A percentile compares a stretch with the other conserved stretches of the same genome.
Evolutionary conservation across 169 alveolate species (phyloP).

Genomic region (Plasmodium chabaudi): DNA sequence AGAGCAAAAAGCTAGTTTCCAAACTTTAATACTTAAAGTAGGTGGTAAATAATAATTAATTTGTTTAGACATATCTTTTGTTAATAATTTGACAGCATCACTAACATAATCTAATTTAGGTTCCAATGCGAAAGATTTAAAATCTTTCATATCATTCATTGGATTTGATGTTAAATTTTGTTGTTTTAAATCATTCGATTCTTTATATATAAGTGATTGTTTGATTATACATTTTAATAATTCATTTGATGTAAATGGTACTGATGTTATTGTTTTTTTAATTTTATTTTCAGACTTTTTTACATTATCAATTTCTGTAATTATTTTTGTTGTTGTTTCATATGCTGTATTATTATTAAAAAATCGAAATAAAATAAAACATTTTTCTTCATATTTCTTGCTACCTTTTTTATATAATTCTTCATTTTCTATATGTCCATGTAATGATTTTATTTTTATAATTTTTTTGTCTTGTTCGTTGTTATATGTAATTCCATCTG

Average conservation of each 20-base stretch:
- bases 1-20: slow-evolving; percentile 83
- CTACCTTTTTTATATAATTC: slow-evolving; percentile 21
- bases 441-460: background rate
- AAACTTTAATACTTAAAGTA: slow-evolving; percentile 82
- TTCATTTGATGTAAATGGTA: slow-evolving; percentile 70
- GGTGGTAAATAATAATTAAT: slow-evolving; percentile 82
- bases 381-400: slow-evolving; percentile 70
- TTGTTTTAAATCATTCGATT: background rate
- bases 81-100: slow-evolving; percentile 75
- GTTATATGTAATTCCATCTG: background rate
- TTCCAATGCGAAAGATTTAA: slow-evolving; percentile 20
- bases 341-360: slow-evolving; percentile 73
- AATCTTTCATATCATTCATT: slow-evolving; percentile 34
- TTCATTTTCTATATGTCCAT: slow-evolving; percentile 2
- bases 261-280: slow-evolving; percentile 67
- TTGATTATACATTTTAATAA: slow-evolving; percentile 62
- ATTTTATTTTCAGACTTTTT: slow-evolving; percentile 62
- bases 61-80: slow-evolving; percentile 79
- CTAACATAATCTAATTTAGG: slow-evolving; percentile 59
- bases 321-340: slow-evolving; percentile 71
- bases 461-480: background rate
- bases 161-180: background rate
- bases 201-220: slow-evolving; percentile 35
- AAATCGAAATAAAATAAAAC: slow-evolving; percentile 59
- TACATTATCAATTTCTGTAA: slow-evolving; percentile 69